A percentile compares a stretch with the other conserved stretches of the same genome.
phyloP scores from a whole-genome alignment of 116 monocot species.

The Trichopus zeylanicus region DNA sequence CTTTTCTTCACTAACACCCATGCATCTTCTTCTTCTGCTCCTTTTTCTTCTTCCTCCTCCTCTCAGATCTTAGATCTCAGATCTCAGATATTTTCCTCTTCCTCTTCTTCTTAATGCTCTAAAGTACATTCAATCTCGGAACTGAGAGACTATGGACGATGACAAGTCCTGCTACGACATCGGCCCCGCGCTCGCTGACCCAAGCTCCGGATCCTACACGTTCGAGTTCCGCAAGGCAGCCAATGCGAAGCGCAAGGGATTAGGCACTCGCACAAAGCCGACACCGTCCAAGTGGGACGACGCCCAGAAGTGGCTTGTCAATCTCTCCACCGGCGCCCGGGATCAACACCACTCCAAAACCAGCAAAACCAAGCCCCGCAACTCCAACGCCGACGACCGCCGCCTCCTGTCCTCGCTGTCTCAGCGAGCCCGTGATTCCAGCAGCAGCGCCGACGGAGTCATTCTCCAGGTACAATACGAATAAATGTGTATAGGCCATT shows the following conservation, averaged over 20 bases:
- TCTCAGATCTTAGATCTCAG: neutral
- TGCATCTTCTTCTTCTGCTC: neutral
- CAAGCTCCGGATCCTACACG: constrained; percentile 9
- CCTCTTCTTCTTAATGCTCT: neutral
- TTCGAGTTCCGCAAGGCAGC: constrained; percentile 34
- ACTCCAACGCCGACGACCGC: constrained; percentile 81
- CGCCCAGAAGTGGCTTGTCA: constrained; percentile 81
- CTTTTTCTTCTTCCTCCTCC: neutral
- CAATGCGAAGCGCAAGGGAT: constrained; percentile 29
- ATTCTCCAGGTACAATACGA: too few species aligned
- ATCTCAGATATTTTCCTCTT: neutral
- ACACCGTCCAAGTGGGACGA: constrained; percentile 92
- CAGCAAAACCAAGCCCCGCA: constrained; percentile 39
- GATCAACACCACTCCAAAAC: constrained; percentile 11
- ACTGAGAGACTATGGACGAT: neutral
- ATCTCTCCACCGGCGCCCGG: constrained; percentile 30
- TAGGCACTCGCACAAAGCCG: constrained; percentile 39
- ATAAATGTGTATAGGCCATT: too few species aligned
- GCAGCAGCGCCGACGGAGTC: constrained; percentile 67
- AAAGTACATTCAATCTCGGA: neutral
- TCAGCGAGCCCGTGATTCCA: constrained; percentile 65
- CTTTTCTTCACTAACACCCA: neutral
- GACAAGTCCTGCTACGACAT: neutral
- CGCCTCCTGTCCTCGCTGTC: constrained; percentile 53
- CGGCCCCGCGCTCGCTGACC: constrained; percentile 8